Evolutionary conservation across 148 eudicot species (phyloP).

Genomic region (Camellia lanceoleosa): DNA sequence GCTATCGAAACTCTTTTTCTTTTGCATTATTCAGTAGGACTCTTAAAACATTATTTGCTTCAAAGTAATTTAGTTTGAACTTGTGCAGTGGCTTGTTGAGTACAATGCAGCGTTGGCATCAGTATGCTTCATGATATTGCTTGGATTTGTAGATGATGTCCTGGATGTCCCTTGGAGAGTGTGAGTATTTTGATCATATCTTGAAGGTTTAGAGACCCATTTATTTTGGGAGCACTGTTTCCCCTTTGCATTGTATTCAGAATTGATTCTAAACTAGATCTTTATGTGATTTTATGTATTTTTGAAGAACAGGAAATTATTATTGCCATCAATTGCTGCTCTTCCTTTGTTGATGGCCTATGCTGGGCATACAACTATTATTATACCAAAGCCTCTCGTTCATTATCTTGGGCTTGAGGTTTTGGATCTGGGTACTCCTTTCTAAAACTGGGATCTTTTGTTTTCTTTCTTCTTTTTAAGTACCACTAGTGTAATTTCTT

Average conservation of each 20-base stretch:
- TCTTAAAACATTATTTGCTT: background rate
- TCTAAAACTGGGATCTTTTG: background rate
- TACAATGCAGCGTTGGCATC: constrained; percentile 96
- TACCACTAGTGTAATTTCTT: background rate
- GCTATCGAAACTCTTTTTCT: background rate
- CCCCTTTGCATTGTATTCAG: background rate
- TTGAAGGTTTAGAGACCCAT: background rate
- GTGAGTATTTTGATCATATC: constrained; percentile 46
- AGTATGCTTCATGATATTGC: constrained; percentile 90
- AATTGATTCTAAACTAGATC: constrained; percentile 2
- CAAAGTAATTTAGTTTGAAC: background rate
- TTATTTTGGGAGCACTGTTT: background rate
- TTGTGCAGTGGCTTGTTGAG: constrained; percentile 92
- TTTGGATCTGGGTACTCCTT: constrained; percentile 71
- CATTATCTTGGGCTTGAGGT: constrained; percentile 69
- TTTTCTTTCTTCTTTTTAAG: background rate
- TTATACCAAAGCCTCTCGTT: constrained; percentile 87
- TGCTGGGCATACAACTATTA: constrained; percentile 94
- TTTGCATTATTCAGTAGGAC: constrained; percentile 1
- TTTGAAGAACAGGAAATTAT: constrained; percentile 67
- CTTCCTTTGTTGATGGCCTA: constrained; percentile 97
- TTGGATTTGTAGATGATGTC: constrained; percentile 97
- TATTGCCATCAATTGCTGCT: constrained; percentile 88
- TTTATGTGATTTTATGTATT: constrained; percentile 10
- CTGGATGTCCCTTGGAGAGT: constrained; percentile 99